Conservation (phyloP, 352 stramenopile genomes). For the Phytophthora cactorum region DNA sequence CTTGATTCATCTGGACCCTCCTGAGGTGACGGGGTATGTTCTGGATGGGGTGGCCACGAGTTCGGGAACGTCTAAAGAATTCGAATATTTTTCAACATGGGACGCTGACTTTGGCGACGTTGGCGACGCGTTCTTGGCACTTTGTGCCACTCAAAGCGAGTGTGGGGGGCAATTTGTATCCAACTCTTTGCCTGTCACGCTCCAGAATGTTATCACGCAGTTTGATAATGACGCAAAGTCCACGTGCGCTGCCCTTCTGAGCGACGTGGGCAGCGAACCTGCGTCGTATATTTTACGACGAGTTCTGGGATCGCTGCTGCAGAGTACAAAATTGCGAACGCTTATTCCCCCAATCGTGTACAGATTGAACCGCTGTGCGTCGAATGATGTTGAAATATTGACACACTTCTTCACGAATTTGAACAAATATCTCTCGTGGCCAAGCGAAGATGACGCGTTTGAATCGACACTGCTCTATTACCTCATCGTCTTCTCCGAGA, state of each 20-base stretch:
- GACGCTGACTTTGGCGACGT: constrained; percentile 48
- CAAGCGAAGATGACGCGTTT: constrained; percentile 35
- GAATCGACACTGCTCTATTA: constrained; percentile 44
- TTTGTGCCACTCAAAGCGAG: constrained; percentile 23
- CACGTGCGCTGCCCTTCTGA: constrained; percentile 35
- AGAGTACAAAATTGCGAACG: constrained; percentile 22
- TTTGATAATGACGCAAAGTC: constrained; percentile 36
- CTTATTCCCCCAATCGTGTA: constrained; percentile 50
- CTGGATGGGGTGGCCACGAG: constrained; percentile 51
- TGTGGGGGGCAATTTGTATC: constrained; percentile 32
- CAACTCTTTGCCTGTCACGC: constrained; percentile 18
- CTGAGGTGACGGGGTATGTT: constrained; percentile 51
- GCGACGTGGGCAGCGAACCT: constrained; percentile 5
- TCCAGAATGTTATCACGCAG: constrained; percentile 27
- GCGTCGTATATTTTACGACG: constrained; percentile 37
- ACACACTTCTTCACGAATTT: constrained; percentile 32
- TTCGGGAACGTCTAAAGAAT: constrained; percentile 37
- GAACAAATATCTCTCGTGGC: background rate
- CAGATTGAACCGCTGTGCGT: constrained; percentile 44
- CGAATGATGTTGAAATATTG: constrained; percentile 36
- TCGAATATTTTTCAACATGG: constrained; percentile 46
- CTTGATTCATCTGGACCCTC: constrained; percentile 51
- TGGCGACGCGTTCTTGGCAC: constrained; percentile 38
- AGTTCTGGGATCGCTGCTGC: constrained; percentile 37
- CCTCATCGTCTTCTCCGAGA: constrained; percentile 60